Percentiles rank a stretch among this genome's conserved stretches.
Evolutionary conservation across 306 rosid genomes (phyloP).

Genomic region (Senna siamea): DNA sequence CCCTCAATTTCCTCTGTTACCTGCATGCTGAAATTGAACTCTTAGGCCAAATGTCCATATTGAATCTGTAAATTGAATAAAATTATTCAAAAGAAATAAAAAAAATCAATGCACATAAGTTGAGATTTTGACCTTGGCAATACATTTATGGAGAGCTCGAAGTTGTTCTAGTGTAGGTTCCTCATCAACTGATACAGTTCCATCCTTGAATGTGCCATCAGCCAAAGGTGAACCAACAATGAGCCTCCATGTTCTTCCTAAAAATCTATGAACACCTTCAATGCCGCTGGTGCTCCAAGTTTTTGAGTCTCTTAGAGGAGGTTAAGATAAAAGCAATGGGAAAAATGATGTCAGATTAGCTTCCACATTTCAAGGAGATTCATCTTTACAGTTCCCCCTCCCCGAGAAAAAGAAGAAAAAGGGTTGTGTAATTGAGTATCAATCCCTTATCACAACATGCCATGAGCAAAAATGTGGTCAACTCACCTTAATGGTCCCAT

Average conservation of each 20-base stretch:
- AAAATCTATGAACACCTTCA: slow-evolving; percentile 93
- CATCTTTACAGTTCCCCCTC: slow-evolving; percentile 9
- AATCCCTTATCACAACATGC: slow-evolving; percentile 29
- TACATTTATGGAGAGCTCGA: slow-evolving; percentile 88
- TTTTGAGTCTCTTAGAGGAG: slow-evolving; percentile 75
- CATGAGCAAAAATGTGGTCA: slow-evolving; percentile 30
- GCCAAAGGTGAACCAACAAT: slow-evolving; percentile 80
- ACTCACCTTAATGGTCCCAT: slow-evolving; percentile 94
- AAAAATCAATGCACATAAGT: slow-evolving; percentile 31
- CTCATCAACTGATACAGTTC: slow-evolving; percentile 79
- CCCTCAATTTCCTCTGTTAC: slow-evolving; percentile 93
- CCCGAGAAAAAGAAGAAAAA: slow-evolving; percentile 16
- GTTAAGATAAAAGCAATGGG: slow-evolving; percentile 30
- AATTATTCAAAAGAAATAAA: slow-evolving; percentile 23
- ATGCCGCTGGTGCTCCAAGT: slow-evolving; percentile 94
- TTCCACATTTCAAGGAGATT: slow-evolving; percentile 32
- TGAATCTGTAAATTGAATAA: slow-evolving; percentile 32
- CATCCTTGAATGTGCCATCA: slow-evolving; percentile 77
- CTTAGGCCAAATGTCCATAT: slow-evolving; percentile 42
- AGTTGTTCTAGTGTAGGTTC: slow-evolving; percentile 85
- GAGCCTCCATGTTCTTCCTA: slow-evolving; percentile 95
- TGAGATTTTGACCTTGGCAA: slow-evolving; percentile 73
- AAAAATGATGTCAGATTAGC: slow-evolving; percentile 31
- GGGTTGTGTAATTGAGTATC: not conserved
- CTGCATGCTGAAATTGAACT: slow-evolving; percentile 56